These are phyloP conservation scores for grape (Vitis vinifera) DNA, from an alignment of 164 flowering plant genomes.

Conservation along the genomic window DNA sequence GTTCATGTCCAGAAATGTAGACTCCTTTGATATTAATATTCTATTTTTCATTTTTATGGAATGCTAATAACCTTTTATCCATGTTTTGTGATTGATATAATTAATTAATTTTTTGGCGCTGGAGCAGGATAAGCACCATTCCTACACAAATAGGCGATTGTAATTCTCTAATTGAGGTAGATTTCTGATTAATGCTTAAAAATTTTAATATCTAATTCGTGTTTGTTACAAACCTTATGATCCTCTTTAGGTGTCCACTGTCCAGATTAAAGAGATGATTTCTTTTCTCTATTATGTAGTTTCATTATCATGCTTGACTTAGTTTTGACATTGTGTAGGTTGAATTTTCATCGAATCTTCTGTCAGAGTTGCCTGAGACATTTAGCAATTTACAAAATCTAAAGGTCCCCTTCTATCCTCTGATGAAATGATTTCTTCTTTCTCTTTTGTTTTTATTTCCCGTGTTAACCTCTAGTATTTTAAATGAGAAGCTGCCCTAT, in stretches of 20 bases:
- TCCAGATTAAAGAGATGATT: no score
- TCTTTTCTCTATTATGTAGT: background rate
- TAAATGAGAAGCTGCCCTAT: no score
- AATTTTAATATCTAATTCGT: background rate
- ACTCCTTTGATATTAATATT: background rate
- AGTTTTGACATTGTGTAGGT: conserved; percentile 40
- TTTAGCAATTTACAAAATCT: conserved; percentile 52
- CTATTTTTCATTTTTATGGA: background rate
- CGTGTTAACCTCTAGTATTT: no score
- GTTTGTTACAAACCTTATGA: background rate
- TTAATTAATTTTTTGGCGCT: background rate
- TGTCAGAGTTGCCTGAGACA: conserved; percentile 68
- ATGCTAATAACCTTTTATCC: background rate
- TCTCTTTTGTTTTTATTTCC: no score
- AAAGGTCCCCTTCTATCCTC: conserved; percentile 41
- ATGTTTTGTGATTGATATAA: background rate
- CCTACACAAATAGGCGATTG: conserved; percentile 49
- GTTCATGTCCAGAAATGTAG: no score
- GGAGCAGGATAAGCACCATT: conserved; percentile 40
- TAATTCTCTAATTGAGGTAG: conserved; percentile 48
- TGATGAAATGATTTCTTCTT: background rate
- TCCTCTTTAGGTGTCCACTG: background rate
- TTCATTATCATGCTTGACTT: conserved; percentile 1
- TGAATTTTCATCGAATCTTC: conserved; percentile 81
- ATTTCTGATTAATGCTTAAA: background rate